Evolutionary conservation across 768 basidiomycete genomes (phyloP).

Genomic region (Tricholoma terreum): DNA sequence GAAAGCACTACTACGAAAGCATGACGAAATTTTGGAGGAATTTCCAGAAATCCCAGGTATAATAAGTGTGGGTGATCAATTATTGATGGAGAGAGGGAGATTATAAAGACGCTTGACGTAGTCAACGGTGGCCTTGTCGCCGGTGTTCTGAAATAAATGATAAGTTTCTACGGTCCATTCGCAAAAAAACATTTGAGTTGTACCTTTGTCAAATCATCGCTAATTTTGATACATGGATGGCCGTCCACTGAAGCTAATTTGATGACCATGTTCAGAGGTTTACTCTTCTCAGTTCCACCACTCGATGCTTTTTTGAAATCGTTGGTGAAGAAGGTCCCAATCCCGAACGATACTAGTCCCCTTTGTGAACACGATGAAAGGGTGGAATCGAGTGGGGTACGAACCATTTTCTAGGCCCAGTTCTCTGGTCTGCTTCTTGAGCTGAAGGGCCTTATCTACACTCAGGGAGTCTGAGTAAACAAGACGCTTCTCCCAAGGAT

Average conservation of each 20-base stretch:
- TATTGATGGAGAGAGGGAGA: slow-evolving; percentile 18
- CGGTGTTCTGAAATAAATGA: slow-evolving; percentile 54
- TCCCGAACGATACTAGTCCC: slow-evolving; percentile 79
- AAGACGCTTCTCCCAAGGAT: slow-evolving; percentile 60
- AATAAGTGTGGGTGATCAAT: neutral
- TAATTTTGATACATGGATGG: slow-evolving; percentile 85
- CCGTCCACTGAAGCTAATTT: slow-evolving; percentile 77
- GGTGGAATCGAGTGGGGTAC: slow-evolving; percentile 10
- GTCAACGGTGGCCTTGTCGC: slow-evolving; percentile 55
- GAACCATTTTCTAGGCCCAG: slow-evolving; percentile 65
- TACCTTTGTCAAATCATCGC: slow-evolving; percentile 85
- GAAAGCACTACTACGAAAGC: neutral
- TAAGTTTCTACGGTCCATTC: neutral
- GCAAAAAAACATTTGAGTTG: slow-evolving; percentile 4
- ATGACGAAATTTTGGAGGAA: neutral
- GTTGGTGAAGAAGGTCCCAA: slow-evolving; percentile 91
- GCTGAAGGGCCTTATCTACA: slow-evolving; percentile 62
- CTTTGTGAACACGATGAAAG: slow-evolving; percentile 1
- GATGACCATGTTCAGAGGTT: slow-evolving; percentile 92
- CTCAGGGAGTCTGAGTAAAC: slow-evolving; percentile 84
- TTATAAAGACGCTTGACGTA: slow-evolving; percentile 55
- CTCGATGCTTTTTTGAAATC: slow-evolving; percentile 62
- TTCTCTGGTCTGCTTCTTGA: slow-evolving; percentile 71
- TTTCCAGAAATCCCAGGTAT: neutral
- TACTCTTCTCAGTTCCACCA: slow-evolving; percentile 56